phyloP scores from a whole-genome alignment of 2,329 filamentous ascomycete species.

The Seiridium cupressi region DNA sequence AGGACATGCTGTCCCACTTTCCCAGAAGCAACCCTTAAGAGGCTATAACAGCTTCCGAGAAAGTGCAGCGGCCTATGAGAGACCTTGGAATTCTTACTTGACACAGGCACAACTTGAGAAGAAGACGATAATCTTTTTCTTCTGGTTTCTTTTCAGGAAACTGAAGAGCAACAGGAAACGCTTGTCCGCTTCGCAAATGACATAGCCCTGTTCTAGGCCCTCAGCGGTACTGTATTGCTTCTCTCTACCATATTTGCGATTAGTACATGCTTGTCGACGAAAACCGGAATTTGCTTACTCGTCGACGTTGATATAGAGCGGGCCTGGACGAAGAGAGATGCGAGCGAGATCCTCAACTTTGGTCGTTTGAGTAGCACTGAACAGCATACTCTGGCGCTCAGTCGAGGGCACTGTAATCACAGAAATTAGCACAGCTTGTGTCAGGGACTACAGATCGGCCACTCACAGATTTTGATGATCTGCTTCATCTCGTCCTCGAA shows the following conservation, averaged over 20 bases:
- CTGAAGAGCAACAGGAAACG: slow-evolving; percentile 95
- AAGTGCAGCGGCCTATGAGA: neutral
- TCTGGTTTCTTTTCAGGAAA: slow-evolving; percentile 86
- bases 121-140: slow-evolving; percentile 98
- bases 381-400: slow-evolving; percentile 93
- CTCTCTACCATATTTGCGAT: slow-evolving; percentile 29
- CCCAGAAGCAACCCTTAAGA: too few species aligned
- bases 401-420: slow-evolving; percentile 36
- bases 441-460: slow-evolving; percentile 59
- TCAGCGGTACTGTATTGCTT: slow-evolving; percentile 91
- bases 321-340: slow-evolving; percentile 87
- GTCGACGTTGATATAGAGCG: slow-evolving; percentile 96
- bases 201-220: slow-evolving; percentile 92
- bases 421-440: neutral
- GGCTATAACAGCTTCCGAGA: too few species aligned
- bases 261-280: too few species aligned
- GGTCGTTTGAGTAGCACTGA: slow-evolving; percentile 96
- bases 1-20: too few species aligned
- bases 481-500: slow-evolving; percentile 99
- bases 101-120: slow-evolving; percentile 91
- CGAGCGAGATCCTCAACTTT: slow-evolving; percentile 96
- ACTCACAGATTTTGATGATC: slow-evolving; percentile 76
- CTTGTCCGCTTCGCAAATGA: slow-evolving; percentile 89
- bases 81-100: slow-evolving; percentile 43
- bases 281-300: slow-evolving; percentile 35